Base-by-base conservation (phyloP, 2,329 filamentous ascomycete genomes). In the Hymenotorrendiella dingleyae region DNA sequence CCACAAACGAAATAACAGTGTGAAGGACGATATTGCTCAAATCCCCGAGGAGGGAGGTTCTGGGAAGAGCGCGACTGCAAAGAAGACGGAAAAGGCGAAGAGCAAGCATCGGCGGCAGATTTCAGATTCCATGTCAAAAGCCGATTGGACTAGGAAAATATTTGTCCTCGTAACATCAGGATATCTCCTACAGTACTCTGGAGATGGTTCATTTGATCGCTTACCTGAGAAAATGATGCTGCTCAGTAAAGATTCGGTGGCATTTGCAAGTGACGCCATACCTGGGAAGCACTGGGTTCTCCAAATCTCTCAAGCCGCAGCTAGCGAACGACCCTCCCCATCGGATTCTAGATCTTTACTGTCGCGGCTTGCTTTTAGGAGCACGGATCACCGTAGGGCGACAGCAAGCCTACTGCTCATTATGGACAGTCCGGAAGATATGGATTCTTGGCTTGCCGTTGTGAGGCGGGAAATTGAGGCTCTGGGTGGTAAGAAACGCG, bases 231-330 rank as follows among this genome's bases (percentile, higher is more conserved):
- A 82, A 61, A 71, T 85, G 24, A 67, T 91, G 44, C 79, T 82
- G 36, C 67, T 93, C 4, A 77, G 78, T n/a, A 80, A 78, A 49
- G 76, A 84, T 36, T 90, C 86, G 3, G 85, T 84, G 9, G 86
- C 84, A 4, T 91, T 88, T 61, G 86, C 82, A 1, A 88, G 80
- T 52, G 86, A 93, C 59, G 70, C 84, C 11, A 87, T 91, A 42
- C 84, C 85, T 3, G 86, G 86, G 5, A 79, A 78, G 47, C 85
- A 89, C 56, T 90, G 84, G 78, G 86, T 91, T 5, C 63, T 91
- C 11, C 85, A 88, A 53, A 77, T 91, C 17, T 82, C 80, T 3
- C 82, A 86, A 26, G 67, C 71, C 7, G 78, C 80, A 43, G 79
- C 81, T 37, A 64, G 74, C 2, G 75, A 84, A 24, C 76, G 76